Evolutionary conservation across 208 protist genomes (phyloP), one percentile per base, ranked within the genome.

Genomic region (Angomonas ambiguus): DNA sequence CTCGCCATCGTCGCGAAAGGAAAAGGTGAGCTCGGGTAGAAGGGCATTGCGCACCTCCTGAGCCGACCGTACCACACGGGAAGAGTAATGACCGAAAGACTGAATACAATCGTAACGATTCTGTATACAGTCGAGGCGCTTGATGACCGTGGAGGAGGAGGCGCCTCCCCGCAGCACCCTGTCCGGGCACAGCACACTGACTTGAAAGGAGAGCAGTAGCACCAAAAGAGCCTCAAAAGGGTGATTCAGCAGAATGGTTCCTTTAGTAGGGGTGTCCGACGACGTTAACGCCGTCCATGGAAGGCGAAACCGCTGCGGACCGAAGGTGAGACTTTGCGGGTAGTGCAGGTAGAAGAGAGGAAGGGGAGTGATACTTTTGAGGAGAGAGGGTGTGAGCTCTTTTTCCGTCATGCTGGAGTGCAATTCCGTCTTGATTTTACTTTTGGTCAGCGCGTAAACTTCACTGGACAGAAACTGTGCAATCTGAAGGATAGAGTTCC

Each of bases 141-240:
- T 6, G 38, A 45, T 45, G 38, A 16, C 11, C 8, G 38, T 45
- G 38, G 38, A n/a, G 13, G 4, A 20, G 24, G 1, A 32, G 1
- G 55, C 28, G 8, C 6, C 28, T 41, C 10, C 41, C 6, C 25
- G 28, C 28, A 25, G 10, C 2, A 20, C 13, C 6, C 13, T 22
- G n/a, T 31, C 8, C 35, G 11, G 3, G 20, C 3, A 30, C 28
- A 56, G 8, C 27, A 30, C 10, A 25, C n/a, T 25, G 32, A 41
- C 18, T 8, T 16, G 55, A 5, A 31, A 60, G 2, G 64, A 63
- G 41, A 60, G 24, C 1, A 87, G 13, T 11, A 66, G 45, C 13
- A 51, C 35, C n/a, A 87, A 68, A 2, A 87, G 64, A 2, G 74
- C 73, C 45, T 87, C 74, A 2, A 83, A 58, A 8, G 81, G 81